Conservation (phyloP, 805 yeast species). For the Yarrowia alimentaria region DNA sequence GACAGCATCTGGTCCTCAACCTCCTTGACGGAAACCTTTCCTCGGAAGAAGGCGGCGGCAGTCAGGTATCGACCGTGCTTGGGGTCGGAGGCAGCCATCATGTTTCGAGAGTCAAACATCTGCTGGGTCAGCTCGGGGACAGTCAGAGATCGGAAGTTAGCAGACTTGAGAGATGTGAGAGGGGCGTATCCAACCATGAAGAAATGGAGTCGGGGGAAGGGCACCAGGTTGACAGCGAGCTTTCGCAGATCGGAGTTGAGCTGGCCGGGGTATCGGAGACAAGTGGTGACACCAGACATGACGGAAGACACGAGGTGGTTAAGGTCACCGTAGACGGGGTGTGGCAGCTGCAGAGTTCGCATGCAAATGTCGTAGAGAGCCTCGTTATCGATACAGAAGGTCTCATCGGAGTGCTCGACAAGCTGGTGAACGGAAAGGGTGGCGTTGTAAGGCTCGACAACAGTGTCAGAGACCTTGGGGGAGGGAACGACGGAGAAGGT, state of each 20-base stretch:
- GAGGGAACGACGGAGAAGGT: conserved; percentile 92
- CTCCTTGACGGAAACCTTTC: conserved; percentile 87
- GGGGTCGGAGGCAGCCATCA: conserved; percentile 96
- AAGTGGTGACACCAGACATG: conserved; percentile 94
- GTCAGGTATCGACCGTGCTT: conserved; percentile 87
- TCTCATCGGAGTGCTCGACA: conserved; percentile 87
- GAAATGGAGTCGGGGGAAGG: conserved; percentile 93
- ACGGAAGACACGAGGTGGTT: conserved; percentile 83
- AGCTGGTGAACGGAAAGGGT: conserved; percentile 87
- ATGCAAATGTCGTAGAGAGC: conserved; percentile 89
- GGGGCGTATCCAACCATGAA: conserved; percentile 97
- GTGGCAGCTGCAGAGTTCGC: conserved; percentile 74
- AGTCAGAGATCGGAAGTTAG: conserved; percentile 76
- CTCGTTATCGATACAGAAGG: conserved; percentile 93
- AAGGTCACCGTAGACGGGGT: conserved; percentile 75
- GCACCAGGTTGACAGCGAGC: conserved; percentile 90
- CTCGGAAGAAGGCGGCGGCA: conserved; percentile 92
- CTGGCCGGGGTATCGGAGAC: conserved; percentile 93
- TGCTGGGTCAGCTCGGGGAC: conserved; percentile 93
- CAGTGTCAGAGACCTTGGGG: conserved; percentile 88
- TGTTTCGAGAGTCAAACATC: conserved; percentile 85
- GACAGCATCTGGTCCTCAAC: conserved; percentile 91
- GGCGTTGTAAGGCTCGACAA: conserved; percentile 93
- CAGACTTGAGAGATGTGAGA: conserved; percentile 73
- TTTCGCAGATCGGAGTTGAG: conserved; percentile 89